phyloP scores from a whole-genome alignment of 768 basidiomycete genomes.

The Tylopilus subfusipes region DNA sequence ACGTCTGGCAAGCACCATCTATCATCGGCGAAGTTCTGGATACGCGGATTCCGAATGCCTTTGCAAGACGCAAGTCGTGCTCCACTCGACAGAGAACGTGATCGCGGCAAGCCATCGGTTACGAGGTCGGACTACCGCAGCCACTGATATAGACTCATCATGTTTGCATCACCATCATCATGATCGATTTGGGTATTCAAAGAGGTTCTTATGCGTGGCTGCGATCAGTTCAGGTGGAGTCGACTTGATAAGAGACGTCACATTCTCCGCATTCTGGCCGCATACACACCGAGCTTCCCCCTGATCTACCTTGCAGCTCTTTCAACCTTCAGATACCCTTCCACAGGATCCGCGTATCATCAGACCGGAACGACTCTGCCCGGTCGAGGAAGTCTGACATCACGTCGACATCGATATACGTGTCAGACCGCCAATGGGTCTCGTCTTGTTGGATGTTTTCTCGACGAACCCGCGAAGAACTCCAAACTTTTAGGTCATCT shows the following conservation, averaged over 20 bases:
- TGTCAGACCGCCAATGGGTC: not conserved
- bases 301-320: not conserved
- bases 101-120: not conserved
- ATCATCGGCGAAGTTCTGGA: not conserved
- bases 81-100: not conserved
- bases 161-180: not conserved
- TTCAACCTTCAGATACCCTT: not conserved
- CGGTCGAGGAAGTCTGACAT: not conserved
- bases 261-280: not conserved
- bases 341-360: not conserved
- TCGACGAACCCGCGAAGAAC: not conserved
- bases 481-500: not conserved
- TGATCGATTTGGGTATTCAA: not conserved
- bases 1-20: constrained; percentile 3
- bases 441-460: not conserved
- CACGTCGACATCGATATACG: not conserved
- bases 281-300: not conserved
- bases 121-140: not conserved
- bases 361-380: not conserved
- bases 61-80: not conserved
- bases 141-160: not conserved
- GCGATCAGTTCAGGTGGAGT: not conserved
- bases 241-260: constrained; percentile 1
- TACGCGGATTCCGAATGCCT: not conserved
- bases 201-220: not conserved